Percentiles rank a stretch among this genome's conserved stretches.
These are phyloP conservation scores for Hortaea sp. DNA, from an alignment of 2,329 filamentous ascomycete species.

Conservation along the genomic window DNA sequence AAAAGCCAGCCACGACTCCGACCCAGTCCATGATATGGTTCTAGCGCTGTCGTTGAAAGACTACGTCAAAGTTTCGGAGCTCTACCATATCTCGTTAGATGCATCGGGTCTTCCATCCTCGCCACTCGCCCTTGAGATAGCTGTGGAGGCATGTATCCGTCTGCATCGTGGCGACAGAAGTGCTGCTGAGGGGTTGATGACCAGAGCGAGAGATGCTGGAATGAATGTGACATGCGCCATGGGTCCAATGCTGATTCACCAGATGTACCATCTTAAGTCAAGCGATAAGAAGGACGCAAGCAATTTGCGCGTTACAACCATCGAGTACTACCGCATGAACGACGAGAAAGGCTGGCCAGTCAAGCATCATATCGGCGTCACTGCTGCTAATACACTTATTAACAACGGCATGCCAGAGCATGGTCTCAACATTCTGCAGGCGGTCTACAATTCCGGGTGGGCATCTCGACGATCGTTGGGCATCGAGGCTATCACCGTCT, in stretches of 20 bases:
- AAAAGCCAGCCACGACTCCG: neutral
- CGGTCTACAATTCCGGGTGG: constrained; percentile 17
- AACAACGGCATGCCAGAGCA: constrained; percentile 11
- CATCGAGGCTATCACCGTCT: constrained; percentile 23
- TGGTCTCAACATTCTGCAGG: constrained; percentile 21
- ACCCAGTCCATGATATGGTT: constrained; percentile 15
- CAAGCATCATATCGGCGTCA: constrained; percentile 9
- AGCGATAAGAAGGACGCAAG: constrained; percentile 7
- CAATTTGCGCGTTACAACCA: constrained; percentile 11
- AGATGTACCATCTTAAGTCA: constrained; percentile 10
- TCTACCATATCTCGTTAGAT: constrained; percentile 15
- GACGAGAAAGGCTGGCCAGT: constrained; percentile 15
- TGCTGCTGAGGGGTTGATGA: constrained; percentile 14
- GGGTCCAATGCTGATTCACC: constrained; percentile 18
- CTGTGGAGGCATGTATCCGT: constrained; percentile 20
- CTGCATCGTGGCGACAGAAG: constrained; percentile 10
- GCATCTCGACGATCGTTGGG: constrained; percentile 13
- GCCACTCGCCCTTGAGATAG: constrained; percentile 17
- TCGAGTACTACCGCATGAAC: constrained; percentile 23
- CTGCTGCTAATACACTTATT: constrained; percentile 22
- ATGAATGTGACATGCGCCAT: constrained; percentile 20
- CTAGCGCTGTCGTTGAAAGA: constrained; percentile 12
- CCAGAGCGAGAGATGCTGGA: constrained; percentile 18
- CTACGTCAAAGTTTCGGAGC: constrained; percentile 12
- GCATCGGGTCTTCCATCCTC: constrained; percentile 16